These are phyloP conservation scores for Cytospora paraplurivora DNA, from an alignment of 2,329 filamentous ascomycete genomes.

Conservation along the genomic window DNA sequence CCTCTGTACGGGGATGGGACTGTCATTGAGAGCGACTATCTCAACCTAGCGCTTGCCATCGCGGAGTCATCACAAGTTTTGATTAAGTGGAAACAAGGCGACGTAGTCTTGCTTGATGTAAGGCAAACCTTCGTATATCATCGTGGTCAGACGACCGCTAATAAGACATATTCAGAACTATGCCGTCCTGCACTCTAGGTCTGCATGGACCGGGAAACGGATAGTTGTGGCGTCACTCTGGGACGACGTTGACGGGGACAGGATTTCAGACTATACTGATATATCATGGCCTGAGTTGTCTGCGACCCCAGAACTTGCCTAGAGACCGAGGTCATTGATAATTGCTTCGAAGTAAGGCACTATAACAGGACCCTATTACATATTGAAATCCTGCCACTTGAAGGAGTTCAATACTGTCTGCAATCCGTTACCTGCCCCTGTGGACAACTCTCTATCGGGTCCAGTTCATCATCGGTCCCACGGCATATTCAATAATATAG, in stretches of 20 bases:
- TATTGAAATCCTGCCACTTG: no score
- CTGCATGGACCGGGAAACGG: conserved; percentile 37
- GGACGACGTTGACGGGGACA: conserved; percentile 32
- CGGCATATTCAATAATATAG: no score
- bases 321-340: neutral
- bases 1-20: conserved; percentile 37
- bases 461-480: no score
- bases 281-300: neutral
- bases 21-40: conserved; percentile 35
- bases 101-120: conserved; percentile 38
- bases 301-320: neutral
- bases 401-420: no score
- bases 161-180: conserved; percentile 34
- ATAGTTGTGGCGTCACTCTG: conserved; percentile 39
- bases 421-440: no score
- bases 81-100: conserved; percentile 37
- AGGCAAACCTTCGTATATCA: conserved; percentile 12
- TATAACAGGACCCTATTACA: no score
- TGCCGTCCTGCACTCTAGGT: conserved; percentile 39
- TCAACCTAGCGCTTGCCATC: conserved; percentile 36
- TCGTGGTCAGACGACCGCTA: neutral
- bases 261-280: conserved; percentile 33
- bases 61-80: conserved; percentile 35
- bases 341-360: no score
- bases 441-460: no score